Evolutionary conservation across 306 rosid species (phyloP).

Genomic region (Abrus precatorius): DNA sequence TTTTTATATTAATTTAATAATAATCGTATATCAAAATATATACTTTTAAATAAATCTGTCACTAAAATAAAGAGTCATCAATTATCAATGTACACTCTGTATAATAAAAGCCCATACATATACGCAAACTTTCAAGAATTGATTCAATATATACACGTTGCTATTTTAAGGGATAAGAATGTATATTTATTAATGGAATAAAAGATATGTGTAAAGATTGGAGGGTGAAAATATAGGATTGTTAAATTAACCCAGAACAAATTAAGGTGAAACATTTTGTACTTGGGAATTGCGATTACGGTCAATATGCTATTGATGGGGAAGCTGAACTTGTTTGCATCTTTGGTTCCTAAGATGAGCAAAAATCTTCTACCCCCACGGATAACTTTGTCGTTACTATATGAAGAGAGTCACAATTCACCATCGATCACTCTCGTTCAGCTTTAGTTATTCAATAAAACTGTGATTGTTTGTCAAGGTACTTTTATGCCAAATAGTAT

Average conservation of each 20-base stretch:
- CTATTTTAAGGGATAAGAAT: too few relatives aligned
- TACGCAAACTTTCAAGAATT: too few relatives aligned
- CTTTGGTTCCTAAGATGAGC: slow-evolving; percentile 36
- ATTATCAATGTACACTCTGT: too few relatives aligned
- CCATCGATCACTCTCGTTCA: slow-evolving; percentile 19
- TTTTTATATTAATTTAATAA: too few relatives aligned
- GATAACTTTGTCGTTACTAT: slow-evolving; percentile 37
- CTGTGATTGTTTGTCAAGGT: slow-evolving; percentile 30
- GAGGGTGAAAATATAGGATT: not conserved
- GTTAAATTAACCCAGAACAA: not conserved
- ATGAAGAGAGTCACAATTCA: slow-evolving; percentile 27
- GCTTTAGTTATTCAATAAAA: slow-evolving; percentile 47
- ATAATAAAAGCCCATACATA: too few relatives aligned
- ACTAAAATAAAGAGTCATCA: too few relatives aligned
- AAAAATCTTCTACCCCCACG: slow-evolving; percentile 25
- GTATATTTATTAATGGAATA: not conserved
- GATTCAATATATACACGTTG: too few relatives aligned
- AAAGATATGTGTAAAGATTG: not conserved
- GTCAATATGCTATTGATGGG: slow-evolving; percentile 31
- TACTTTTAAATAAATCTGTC: too few relatives aligned
- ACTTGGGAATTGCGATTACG: not conserved
- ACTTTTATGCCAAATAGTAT: slow-evolving; percentile 10
- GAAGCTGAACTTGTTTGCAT: slow-evolving; percentile 40
- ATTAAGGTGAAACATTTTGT: not conserved
- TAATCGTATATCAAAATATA: too few relatives aligned